These are phyloP conservation scores for Trichocladium uniseriatum DNA, from an alignment of 495 filamentous ascomycete species.

Conservation along the genomic window DNA sequence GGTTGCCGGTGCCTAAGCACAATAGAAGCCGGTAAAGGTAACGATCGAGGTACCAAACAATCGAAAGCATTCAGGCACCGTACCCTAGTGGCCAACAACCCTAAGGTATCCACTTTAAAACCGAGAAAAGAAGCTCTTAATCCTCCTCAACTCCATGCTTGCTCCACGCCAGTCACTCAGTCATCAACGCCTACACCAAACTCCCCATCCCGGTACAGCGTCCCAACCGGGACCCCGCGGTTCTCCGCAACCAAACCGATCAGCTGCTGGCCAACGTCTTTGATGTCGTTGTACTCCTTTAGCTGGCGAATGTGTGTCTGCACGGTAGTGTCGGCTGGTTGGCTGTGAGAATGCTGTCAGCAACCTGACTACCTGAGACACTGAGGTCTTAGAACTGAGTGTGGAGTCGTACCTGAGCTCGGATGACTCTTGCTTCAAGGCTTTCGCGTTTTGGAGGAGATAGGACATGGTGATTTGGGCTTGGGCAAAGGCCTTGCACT, in stretches of 20 bases:
- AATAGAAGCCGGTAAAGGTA: too few relatives aligned
- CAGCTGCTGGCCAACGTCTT: slow-evolving; percentile 62
- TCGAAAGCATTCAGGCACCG: too few relatives aligned
- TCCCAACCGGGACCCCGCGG: slow-evolving; percentile 50
- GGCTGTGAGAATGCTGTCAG: slow-evolving; percentile 2
- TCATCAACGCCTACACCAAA: slow-evolving; percentile 18
- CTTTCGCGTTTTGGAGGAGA: not conserved
- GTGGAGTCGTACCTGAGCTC: slow-evolving; percentile 8
- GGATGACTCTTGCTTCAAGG: not conserved
- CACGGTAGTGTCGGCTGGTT: slow-evolving; percentile 29
- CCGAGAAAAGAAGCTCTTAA: too few relatives aligned
- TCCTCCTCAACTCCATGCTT: too few relatives aligned
- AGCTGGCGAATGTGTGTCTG: slow-evolving; percentile 57
- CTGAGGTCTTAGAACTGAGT: not conserved
- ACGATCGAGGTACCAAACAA: too few relatives aligned
- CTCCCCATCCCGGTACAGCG: slow-evolving; percentile 50
- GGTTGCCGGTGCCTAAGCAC: too few relatives aligned
- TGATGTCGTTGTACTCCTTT: slow-evolving; percentile 72
- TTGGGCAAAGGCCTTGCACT: slow-evolving; percentile 12
- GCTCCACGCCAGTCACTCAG: too few relatives aligned
- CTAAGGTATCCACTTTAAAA: too few relatives aligned
- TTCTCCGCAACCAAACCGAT: slow-evolving; percentile 67
- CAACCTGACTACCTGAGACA: not conserved
- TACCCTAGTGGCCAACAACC: too few relatives aligned
- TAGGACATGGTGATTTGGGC: slow-evolving; percentile 1